These are phyloP conservation scores for Nicotiana tabacum DNA, from an alignment of 257 asterid species.

Conservation along the genomic window DNA sequence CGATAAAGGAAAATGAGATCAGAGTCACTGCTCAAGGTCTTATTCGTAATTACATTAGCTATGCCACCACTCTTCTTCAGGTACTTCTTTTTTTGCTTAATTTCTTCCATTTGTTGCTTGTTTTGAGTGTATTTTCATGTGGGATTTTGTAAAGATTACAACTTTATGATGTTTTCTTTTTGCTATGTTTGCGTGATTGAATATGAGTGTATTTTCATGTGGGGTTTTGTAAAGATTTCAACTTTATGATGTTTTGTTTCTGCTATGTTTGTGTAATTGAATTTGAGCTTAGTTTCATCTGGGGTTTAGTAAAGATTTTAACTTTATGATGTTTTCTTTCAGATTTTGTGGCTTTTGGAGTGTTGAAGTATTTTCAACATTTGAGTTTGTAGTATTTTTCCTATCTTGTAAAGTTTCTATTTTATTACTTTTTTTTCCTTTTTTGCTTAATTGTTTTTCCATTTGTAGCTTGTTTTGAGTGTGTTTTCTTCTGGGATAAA, in stretches of 20 bases:
- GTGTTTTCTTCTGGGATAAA: background rate
- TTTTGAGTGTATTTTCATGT: background rate
- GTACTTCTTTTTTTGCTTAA: conserved; percentile 13
- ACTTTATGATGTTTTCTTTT: background rate
- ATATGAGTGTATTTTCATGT: background rate
- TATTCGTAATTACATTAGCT: conserved; percentile 50
- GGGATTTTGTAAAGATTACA: background rate
- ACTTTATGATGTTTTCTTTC: background rate
- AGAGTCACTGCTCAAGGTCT: conserved; percentile 60
- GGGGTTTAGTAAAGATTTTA: background rate
- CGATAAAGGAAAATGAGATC: conserved; percentile 54
- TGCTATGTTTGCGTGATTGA: too few species aligned
- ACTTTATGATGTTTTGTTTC: background rate
- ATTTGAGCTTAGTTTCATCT: background rate
- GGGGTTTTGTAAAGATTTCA: background rate
- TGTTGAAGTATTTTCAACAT: too few species aligned
- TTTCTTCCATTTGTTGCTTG: background rate
- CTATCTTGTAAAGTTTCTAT: too few species aligned
- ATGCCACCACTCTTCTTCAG: conserved; percentile 53
- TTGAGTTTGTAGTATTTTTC: too few species aligned
- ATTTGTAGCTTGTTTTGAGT: background rate
- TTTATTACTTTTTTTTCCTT: too few species aligned
- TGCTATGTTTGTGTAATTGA: background rate
- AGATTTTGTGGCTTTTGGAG: too few species aligned
- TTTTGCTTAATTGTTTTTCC: too few species aligned